Evolutionary conservation across 2,329 filamentous ascomycete genomes (phyloP).

Genomic region (Alternaria angustiovoidea): DNA sequence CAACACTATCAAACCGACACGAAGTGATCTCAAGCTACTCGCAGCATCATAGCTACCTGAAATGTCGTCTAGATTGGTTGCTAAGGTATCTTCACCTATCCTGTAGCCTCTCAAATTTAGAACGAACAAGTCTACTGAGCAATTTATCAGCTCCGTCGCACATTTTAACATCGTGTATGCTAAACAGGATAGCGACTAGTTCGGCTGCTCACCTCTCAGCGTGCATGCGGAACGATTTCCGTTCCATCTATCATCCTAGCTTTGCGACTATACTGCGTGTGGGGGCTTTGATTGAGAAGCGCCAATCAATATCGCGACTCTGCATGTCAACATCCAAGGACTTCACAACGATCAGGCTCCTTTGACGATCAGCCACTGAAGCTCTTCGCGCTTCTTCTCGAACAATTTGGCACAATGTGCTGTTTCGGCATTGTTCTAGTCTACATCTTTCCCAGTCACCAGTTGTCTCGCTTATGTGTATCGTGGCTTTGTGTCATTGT

Average conservation of each 20-base stretch:
- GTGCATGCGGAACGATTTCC: not conserved
- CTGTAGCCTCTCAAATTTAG: not conserved
- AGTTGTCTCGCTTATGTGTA: conserved; percentile 3
- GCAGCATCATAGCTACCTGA: not conserved
- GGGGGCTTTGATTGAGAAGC: not conserved
- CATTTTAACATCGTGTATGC: not conserved
- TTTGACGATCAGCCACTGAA: not conserved
- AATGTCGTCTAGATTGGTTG: not conserved
- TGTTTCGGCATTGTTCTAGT: conserved; percentile 17
- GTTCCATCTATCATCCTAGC: not conserved
- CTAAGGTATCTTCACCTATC: not conserved
- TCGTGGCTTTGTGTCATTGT: conserved; percentile 25
- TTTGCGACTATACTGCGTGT: not conserved
- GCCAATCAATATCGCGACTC: not conserved
- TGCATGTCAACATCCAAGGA: no score
- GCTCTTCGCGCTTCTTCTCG: not conserved
- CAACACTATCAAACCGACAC: not conserved
- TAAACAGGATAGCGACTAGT: not conserved
- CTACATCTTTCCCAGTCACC: not conserved
- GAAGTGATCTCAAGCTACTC: not conserved
- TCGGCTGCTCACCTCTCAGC: not conserved
- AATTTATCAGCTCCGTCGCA: not conserved
- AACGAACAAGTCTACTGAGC: not conserved
- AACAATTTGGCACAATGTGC: conserved; percentile 1
- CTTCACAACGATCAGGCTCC: not conserved